Percentiles rank a stretch among this genome's conserved stretches.
phyloP scores from a whole-genome alignment of 202 grass and related monocot species.

The Brachypodium distachyon region DNA sequence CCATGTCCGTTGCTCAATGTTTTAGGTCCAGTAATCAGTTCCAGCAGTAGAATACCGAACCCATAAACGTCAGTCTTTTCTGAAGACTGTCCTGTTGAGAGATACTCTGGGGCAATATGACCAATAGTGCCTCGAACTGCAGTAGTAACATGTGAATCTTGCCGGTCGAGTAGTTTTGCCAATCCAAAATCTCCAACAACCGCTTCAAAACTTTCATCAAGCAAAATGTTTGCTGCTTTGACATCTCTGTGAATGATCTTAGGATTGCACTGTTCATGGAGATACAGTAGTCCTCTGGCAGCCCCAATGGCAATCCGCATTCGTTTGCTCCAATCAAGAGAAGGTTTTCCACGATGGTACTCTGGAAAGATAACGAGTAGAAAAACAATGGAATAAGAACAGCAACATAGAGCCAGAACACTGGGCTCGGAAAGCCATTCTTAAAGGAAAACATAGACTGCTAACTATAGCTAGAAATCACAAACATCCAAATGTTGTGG shows the following conservation, averaged over 20 bases:
- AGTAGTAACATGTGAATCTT: constrained; percentile 94
- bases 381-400: not conserved
- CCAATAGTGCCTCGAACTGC: constrained; percentile 93
- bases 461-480: not conserved
- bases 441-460: constrained; percentile 3
- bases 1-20: constrained; percentile 68
- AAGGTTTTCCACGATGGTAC: constrained; percentile 54
- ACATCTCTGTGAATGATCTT: constrained; percentile 98
- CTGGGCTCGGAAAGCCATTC: not conserved
- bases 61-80: constrained; percentile 97
- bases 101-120: constrained; percentile 97
- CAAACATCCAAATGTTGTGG: not conserved
- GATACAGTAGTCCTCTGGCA: constrained; percentile 81
- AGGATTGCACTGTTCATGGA: constrained; percentile 96
- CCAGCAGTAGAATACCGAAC: constrained; percentile 94
- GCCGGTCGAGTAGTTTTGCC: constrained; percentile 86
- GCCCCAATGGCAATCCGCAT: constrained; percentile 80
- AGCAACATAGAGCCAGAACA: not conserved
- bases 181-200: constrained; percentile 97
- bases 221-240: constrained; percentile 92
- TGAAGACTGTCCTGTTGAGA: constrained; percentile 90
- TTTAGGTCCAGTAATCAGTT: constrained; percentile 87
- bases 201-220: constrained; percentile 86
- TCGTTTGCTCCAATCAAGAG: constrained; percentile 85
- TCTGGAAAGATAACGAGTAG: constrained; percentile 30